These are phyloP conservation scores for Fomitopsis serialis DNA, from an alignment of 768 basidiomycete species.

Conservation along the genomic window DNA sequence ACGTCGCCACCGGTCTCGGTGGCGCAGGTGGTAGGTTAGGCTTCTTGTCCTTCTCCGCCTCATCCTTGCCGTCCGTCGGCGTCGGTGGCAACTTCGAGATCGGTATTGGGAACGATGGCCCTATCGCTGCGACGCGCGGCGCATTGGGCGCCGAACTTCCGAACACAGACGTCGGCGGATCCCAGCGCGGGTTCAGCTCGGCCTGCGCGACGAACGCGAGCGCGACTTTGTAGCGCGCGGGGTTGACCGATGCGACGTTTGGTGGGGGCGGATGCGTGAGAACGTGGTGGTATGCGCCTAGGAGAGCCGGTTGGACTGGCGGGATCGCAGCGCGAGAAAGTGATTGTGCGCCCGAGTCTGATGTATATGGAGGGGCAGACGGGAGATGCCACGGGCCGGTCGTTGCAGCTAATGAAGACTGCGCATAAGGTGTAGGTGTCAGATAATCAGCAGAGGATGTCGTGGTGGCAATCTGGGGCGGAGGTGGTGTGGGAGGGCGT, in stretches of 20 bases:
- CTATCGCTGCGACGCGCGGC: slow-evolving; percentile 58
- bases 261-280: slow-evolving; percentile 62
- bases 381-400: slow-evolving; percentile 66
- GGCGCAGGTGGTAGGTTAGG: slow-evolving; percentile 35
- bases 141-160: slow-evolving; percentile 51
- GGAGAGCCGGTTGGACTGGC: slow-evolving; percentile 57
- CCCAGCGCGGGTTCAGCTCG: slow-evolving; percentile 60
- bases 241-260: slow-evolving; percentile 43
- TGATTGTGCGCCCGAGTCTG: slow-evolving; percentile 4
- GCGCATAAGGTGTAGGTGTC: slow-evolving; percentile 66
- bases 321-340: slow-evolving; percentile 39
- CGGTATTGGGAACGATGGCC: slow-evolving; percentile 60
- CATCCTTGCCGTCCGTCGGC: slow-evolving; percentile 35
- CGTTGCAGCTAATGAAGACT: slow-evolving; percentile 60
- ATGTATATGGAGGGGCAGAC: slow-evolving; percentile 12
- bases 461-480: slow-evolving; percentile 37
- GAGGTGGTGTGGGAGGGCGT: slow-evolving; percentile 34
- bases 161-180: slow-evolving; percentile 55
- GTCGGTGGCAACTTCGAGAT: slow-evolving; percentile 23
- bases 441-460: slow-evolving; percentile 59
- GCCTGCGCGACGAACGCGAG: slow-evolving; percentile 60
- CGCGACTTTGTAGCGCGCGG: slow-evolving; percentile 69
- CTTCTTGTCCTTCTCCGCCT: slow-evolving; percentile 49
- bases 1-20: slow-evolving; percentile 35
- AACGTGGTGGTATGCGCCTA: slow-evolving; percentile 72